phyloP scores from a whole-genome alignment of 257 asterid species.

The Prunella vulgaris region DNA sequence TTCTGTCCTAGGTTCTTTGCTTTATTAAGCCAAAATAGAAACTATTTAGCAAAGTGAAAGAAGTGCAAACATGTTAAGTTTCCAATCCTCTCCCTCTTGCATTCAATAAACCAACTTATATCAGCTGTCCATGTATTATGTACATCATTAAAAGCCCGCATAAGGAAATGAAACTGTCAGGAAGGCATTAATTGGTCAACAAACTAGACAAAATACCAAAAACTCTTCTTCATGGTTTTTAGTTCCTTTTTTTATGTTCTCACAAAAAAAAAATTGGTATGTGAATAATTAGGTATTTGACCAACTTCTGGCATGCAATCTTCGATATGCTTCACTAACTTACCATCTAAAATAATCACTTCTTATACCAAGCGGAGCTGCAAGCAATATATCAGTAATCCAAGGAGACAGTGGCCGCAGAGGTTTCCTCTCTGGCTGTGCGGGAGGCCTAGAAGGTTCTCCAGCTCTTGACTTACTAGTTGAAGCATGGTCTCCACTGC shows the following conservation, averaged over 20 bases:
- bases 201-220: background rate
- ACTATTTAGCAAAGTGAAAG: background rate
- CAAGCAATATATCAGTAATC: slow-evolving; percentile 92
- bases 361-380: slow-evolving; percentile 94
- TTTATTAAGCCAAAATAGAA: background rate
- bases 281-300: background rate
- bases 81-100: too few relatives aligned
- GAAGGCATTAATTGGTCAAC: background rate
- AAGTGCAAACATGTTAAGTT: background rate
- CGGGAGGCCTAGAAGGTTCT: slow-evolving; percentile 41
- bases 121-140: too few relatives aligned
- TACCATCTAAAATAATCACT: slow-evolving; percentile 99
- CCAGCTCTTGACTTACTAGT: slow-evolving; percentile 52
- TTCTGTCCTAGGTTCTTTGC: too few relatives aligned
- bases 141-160: background rate
- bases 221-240: background rate
- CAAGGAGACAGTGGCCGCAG: slow-evolving; percentile 90
- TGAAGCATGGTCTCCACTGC: slow-evolving; percentile 65
- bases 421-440: slow-evolving; percentile 74
- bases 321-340: slow-evolving; percentile 30
- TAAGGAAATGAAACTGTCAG: background rate
- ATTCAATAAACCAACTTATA: background rate
- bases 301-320: background rate
- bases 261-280: background rate
- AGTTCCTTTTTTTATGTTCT: background rate